Evolutionary conservation across 129 eudicot species (phyloP), one percentile per base, ranked within the genome.

Genomic region (Escallonia herrerae): DNA sequence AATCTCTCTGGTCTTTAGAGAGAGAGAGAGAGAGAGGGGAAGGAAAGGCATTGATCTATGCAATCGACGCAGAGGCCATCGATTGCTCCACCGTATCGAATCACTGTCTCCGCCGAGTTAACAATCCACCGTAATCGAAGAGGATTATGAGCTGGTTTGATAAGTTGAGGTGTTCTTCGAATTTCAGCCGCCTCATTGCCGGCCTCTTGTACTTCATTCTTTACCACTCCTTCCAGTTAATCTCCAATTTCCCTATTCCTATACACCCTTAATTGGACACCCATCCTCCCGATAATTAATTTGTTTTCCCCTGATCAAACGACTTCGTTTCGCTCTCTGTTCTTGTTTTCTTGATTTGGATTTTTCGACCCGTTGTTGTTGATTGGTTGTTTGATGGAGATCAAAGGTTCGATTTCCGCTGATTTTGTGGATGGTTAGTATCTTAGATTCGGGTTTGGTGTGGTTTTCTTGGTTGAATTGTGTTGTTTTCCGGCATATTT

Each of bases 111-210:
- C 38, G 65, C 46, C 40, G 33, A 65, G 5, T 59, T 55, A 65
- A 42, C n/a, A 42, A 15, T 62, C 56, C 22, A 3, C 41, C 22
- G 10, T 10, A 40, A 12, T 40, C 5, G 38, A 4, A 9, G 48
- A 55, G 51, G 82, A 83, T 86, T 79, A 91, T 87, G 97, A 91
- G 91, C 94, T 83, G 82, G 83, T 81, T 85, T 82, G 97, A 87
- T 76, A 81, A 87, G 55, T 75, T 91, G 63, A 84, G 91, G 64
- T 85, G 83, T 63, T 86, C 82, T 47, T 75, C 93, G 33, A 82
- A 87, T 77, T 75, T 78, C 40, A 87, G 96, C 95, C 96, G 98
- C 81, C 79, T 93, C 66, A 78, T 91, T 72, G 96, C 97, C 79
- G 96, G 98, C 85, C 86, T 83, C 74, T 64, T 89, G 60, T 76